Evolutionary conservation across 2,329 filamentous ascomycete genomes (phyloP).

Genomic region (Chaetomium olivaceum): DNA sequence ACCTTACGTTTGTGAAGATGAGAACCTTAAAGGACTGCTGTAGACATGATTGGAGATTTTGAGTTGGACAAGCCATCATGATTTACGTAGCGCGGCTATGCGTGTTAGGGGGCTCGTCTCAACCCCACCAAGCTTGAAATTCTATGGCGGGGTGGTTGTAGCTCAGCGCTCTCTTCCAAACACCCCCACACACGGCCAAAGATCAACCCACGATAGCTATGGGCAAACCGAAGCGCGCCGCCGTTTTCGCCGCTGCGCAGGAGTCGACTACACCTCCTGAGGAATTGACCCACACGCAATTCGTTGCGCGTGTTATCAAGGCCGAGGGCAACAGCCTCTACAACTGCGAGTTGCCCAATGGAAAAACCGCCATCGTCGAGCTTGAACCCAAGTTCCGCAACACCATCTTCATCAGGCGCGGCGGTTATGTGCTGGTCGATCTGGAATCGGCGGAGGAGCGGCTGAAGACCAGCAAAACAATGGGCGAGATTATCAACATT

Average conservation of each 20-base stretch:
- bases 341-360: slow-evolving; percentile 69
- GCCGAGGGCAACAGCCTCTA: slow-evolving; percentile 90
- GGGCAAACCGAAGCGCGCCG: slow-evolving; percentile 73
- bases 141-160: slow-evolving; percentile 15
- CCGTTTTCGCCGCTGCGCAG: slow-evolving; percentile 74
- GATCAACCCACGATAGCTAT: slow-evolving; percentile 44
- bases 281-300: slow-evolving; percentile 60
- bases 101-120: background rate
- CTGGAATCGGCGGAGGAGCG: slow-evolving; percentile 59
- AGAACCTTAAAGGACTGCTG: background rate
- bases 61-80: background rate
- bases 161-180: background rate
- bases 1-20: background rate
- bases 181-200: background rate
- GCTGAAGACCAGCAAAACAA: slow-evolving; percentile 69
- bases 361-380: slow-evolving; percentile 71
- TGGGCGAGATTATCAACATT: slow-evolving; percentile 89
- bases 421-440: slow-evolving; percentile 84
- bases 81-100: background rate
- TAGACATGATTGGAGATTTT: background rate
- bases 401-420: slow-evolving; percentile 89
- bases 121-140: slow-evolving; percentile 20
- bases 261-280: slow-evolving; percentile 63
- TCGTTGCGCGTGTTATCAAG: slow-evolving; percentile 75
- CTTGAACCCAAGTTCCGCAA: slow-evolving; percentile 83